phyloP scores from a whole-genome alignment of 257 asterid genomes.

The Ophiorrhiza pumila region DNA sequence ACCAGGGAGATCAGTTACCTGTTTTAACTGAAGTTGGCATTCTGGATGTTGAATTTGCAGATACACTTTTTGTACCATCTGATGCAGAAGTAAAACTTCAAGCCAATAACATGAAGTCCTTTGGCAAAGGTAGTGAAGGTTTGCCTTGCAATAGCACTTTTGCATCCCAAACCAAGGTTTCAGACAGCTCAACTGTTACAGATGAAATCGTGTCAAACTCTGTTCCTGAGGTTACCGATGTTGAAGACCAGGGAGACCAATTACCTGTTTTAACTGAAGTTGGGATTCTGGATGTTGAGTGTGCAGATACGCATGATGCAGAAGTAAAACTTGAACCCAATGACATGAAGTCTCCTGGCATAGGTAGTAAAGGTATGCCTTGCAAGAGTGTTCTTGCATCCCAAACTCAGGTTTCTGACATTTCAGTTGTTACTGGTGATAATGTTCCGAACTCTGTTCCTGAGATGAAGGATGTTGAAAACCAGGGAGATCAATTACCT shows the following conservation, averaged over 20 bases:
- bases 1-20: slow-evolving; percentile 26
- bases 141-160: slow-evolving; percentile 22
- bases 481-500: slow-evolving; percentile 26
- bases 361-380: slow-evolving; percentile 26
- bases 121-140: slow-evolving; percentile 27
- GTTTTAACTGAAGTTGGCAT: slow-evolving; percentile 16
- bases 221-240: slow-evolving; percentile 28
- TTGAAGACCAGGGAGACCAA: slow-evolving; percentile 29
- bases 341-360: slow-evolving; percentile 16
- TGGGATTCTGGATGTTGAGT: slow-evolving; percentile 16
- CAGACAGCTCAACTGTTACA: slow-evolving; percentile 24
- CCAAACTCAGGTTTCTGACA: slow-evolving; percentile 30
- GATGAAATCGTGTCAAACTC: slow-evolving; percentile 24
- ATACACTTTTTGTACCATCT: too few relatives aligned
- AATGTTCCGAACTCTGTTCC: slow-evolving; percentile 22
- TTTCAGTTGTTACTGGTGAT: slow-evolving; percentile 23
- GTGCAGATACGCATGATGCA: slow-evolving; percentile 29
- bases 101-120: slow-evolving; percentile 17
- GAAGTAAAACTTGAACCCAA: slow-evolving; percentile 34
- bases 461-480: slow-evolving; percentile 31
- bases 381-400: slow-evolving; percentile 26
- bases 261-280: slow-evolving; percentile 20
- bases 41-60: slow-evolving; percentile 19
- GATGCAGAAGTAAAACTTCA: slow-evolving; percentile 38
- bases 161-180: slow-evolving; percentile 31